These are phyloP conservation scores for Triangularia setosa DNA, from an alignment of 2,329 filamentous ascomycete genomes.

Conservation along the genomic window DNA sequence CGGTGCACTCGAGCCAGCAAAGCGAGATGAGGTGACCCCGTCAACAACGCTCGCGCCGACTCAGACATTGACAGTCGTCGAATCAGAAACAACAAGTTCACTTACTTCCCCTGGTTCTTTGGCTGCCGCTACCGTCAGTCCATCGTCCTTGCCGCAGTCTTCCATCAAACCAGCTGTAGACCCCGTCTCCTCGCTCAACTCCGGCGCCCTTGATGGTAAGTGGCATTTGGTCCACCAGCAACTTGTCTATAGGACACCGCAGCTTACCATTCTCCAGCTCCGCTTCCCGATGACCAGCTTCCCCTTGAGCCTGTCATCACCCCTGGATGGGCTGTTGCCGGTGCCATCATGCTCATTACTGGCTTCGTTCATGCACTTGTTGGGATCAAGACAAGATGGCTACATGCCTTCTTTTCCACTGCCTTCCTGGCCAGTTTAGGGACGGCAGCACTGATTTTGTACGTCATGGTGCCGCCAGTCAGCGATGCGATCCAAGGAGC, in stretches of 20 bases:
- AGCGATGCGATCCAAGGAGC: conserved; percentile 74
- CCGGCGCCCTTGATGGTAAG: conserved; percentile 28
- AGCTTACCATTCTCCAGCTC: conserved; percentile 32
- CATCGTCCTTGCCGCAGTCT: background rate
- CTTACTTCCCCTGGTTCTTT: background rate
- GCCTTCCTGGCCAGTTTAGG: conserved; percentile 69
- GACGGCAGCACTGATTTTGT: conserved; percentile 78
- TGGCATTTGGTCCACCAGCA: background rate
- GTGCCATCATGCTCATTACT: conserved; percentile 68
- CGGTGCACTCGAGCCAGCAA: conserved; percentile 3
- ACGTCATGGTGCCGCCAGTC: conserved; percentile 79
- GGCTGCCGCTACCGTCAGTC: background rate
- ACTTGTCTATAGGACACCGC: background rate
- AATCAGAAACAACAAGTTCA: background rate
- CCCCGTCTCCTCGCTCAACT: conserved; percentile 15
- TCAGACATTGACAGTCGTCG: conserved; percentile 7
- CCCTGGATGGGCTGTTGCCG: conserved; percentile 75
- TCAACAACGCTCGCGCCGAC: conserved; percentile 3
- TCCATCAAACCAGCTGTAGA: background rate
- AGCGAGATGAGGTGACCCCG: conserved; percentile 11
- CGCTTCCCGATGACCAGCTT: conserved; percentile 51
- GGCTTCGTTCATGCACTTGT: conserved; percentile 70
- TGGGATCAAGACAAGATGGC: conserved; percentile 76
- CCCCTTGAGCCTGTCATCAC: conserved; percentile 73
- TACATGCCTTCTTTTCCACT: conserved; percentile 77